Conservation (phyloP, 2,329 filamentous ascomycete species). For the Diaporthe sp. region DNA sequence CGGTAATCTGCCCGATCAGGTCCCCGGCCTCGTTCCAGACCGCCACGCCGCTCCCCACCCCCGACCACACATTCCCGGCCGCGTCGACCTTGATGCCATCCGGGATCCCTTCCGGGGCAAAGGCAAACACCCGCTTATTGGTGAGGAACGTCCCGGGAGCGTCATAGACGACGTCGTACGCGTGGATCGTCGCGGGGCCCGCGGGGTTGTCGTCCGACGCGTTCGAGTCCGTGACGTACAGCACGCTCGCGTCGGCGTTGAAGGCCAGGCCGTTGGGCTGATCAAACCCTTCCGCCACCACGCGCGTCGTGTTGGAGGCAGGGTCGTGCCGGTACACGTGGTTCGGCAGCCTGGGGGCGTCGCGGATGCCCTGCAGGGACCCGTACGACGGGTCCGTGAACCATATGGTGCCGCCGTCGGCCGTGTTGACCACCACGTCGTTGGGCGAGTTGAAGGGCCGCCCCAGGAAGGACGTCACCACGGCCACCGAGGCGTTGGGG, state of each 20-base stretch:
- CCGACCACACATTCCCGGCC: slow-evolving; percentile 38
- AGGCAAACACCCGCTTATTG: slow-evolving; percentile 39
- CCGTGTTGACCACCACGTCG: slow-evolving; percentile 57
- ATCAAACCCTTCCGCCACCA: slow-evolving; percentile 61
- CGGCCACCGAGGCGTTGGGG: slow-evolving; percentile 43
- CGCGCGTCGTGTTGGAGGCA: slow-evolving; percentile 53
- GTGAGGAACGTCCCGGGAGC: slow-evolving; percentile 29
- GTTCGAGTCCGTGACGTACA: slow-evolving; percentile 56
- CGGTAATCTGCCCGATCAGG: slow-evolving; percentile 34
- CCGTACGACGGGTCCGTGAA: slow-evolving; percentile 66
- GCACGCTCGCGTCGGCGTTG: slow-evolving; percentile 56
- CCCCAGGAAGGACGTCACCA: slow-evolving; percentile 58
- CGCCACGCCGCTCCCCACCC: slow-evolving; percentile 33
- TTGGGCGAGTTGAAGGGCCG: slow-evolving; percentile 63
- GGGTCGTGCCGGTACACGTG: slow-evolving; percentile 64
- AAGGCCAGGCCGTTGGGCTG: slow-evolving; percentile 61
- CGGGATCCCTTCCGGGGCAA: slow-evolving; percentile 35
- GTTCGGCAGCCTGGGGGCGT: slow-evolving; percentile 56
- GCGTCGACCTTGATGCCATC: slow-evolving; percentile 38
- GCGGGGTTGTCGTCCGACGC: slow-evolving; percentile 14
- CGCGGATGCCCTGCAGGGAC: slow-evolving; percentile 60
- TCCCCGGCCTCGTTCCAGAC: slow-evolving; percentile 37
- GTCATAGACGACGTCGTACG: slow-evolving; percentile 25
- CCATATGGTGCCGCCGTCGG: slow-evolving; percentile 58
- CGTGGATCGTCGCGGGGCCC: slow-evolving; percentile 36